Evolutionary conservation across 2,329 filamentous ascomycete species (phyloP).

Genomic region (Shiraia bambusicola): DNA sequence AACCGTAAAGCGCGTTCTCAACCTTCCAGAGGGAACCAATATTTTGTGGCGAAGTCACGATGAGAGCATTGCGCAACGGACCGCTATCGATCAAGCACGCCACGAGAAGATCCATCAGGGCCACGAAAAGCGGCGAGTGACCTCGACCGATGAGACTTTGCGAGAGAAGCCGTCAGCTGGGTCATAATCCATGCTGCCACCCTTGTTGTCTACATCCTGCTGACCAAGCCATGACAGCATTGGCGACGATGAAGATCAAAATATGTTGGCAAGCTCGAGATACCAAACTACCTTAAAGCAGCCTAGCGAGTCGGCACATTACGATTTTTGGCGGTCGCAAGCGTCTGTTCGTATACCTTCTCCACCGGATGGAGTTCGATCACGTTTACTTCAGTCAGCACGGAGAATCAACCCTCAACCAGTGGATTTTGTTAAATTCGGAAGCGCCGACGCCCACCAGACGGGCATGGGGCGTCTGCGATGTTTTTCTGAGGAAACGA

Average conservation of each 20-base stretch:
- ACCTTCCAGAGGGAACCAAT: constrained; percentile 83
- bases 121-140: constrained; percentile 49
- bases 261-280: no score
- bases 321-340: no score
- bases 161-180: constrained; percentile 33
- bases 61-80: constrained; percentile 89
- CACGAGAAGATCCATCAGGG: constrained; percentile 69
- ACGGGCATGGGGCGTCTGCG: no score
- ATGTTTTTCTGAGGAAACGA: no score
- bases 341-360: no score
- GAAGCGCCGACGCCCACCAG: no score
- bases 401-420: no score
- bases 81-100: constrained; percentile 85
- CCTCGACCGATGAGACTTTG: constrained; percentile 37
- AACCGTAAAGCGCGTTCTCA: constrained; percentile 87
- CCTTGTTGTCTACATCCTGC: constrained; percentile 8
- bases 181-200: constrained; percentile 17
- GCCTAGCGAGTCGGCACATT: no score
- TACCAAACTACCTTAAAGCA: no score
- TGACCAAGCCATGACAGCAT: constrained; percentile 4
- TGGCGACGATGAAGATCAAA: neutral
- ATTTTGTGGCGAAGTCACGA: constrained; percentile 97
- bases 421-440: no score
- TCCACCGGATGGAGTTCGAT: no score
- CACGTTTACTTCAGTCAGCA: no score